Evolutionary conservation across 2,329 filamentous ascomycete genomes (phyloP).

Genomic region (Cercospora zeina): DNA sequence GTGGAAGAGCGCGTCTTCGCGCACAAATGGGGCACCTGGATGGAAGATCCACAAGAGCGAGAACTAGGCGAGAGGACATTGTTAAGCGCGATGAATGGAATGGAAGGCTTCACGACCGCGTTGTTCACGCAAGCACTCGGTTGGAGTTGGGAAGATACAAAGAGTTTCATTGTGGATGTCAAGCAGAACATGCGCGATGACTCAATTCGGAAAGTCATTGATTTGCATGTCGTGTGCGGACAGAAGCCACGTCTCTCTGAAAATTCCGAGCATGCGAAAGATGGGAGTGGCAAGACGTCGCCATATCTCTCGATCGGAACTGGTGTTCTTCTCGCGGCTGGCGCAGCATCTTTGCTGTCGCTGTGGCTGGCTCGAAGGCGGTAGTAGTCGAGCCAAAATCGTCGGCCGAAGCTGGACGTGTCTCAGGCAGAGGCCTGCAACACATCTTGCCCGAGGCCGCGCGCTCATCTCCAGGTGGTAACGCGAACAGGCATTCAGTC

Average conservation of each 20-base stretch:
- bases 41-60: constrained; percentile 26
- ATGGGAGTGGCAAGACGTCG: not conserved
- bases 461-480: too few species aligned
- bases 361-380: constrained; percentile 7
- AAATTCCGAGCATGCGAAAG: not conserved
- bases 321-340: constrained; percentile 13
- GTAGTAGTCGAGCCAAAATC: not conserved
- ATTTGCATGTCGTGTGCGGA: constrained; percentile 27
- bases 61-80: constrained; percentile 30
- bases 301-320: constrained; percentile 8
- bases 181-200: constrained; percentile 28
- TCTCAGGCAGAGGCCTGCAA: too few species aligned
- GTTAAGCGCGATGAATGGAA: constrained; percentile 34
- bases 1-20: constrained; percentile 23
- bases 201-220: constrained; percentile 25
- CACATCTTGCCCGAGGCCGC: too few species aligned
- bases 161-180: constrained; percentile 25
- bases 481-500: not conserved
- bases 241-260: constrained; percentile 20
- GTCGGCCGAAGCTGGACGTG: too few species aligned
- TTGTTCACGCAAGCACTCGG: constrained; percentile 35
- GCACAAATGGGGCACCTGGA: constrained; percentile 29
- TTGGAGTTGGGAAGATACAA: constrained; percentile 33
- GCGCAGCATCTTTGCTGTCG: not conserved
- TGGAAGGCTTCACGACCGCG: constrained; percentile 36